phyloP scores from a whole-genome alignment of 2,329 filamentous ascomycete genomes.

The Curvularia sp. region DNA sequence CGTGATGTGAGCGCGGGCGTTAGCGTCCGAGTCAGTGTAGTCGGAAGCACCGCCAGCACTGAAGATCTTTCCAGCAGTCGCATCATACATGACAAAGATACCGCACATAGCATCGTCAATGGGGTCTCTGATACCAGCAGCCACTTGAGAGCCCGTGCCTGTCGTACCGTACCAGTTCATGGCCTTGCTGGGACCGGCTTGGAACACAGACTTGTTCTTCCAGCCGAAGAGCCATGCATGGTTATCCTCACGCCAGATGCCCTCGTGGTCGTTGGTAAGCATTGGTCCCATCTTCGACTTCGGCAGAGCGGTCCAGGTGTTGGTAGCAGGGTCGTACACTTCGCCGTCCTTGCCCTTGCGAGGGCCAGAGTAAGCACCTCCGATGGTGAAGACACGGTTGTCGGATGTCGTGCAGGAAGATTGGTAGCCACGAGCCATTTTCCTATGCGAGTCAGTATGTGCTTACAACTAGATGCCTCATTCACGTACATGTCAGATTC shows the following conservation, averaged over 20 bases:
- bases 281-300: constrained; percentile 26
- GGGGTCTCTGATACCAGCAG: constrained; percentile 31
- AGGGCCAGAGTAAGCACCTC: constrained; percentile 35
- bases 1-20: constrained; percentile 32
- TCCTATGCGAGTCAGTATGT: constrained; percentile 10
- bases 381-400: constrained; percentile 37
- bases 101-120: constrained; percentile 36
- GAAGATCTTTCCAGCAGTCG: constrained; percentile 33
- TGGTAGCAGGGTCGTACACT: constrained; percentile 30
- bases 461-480: background rate
- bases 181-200: constrained; percentile 33
- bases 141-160: constrained; percentile 25
- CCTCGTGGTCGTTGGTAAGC: constrained; percentile 33
- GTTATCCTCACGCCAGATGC: constrained; percentile 37
- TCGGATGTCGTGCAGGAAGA: constrained; percentile 30
- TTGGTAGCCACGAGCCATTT: constrained; percentile 38
- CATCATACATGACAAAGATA: constrained; percentile 38
- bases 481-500: constrained; percentile 25
- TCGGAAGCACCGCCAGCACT: constrained; percentile 35
- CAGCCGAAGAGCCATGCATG: constrained; percentile 36
- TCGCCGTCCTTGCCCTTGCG: constrained; percentile 36
- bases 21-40: constrained; percentile 33
- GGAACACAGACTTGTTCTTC: constrained; percentile 32
- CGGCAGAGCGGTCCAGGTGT: constrained; percentile 33
- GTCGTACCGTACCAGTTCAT: constrained; percentile 40